Percentiles rank a stretch among this genome's conserved stretches.
phyloP scores from a whole-genome alignment of 192 early-diverging fungal genomes.

The Umbelopsis ramanniana region DNA sequence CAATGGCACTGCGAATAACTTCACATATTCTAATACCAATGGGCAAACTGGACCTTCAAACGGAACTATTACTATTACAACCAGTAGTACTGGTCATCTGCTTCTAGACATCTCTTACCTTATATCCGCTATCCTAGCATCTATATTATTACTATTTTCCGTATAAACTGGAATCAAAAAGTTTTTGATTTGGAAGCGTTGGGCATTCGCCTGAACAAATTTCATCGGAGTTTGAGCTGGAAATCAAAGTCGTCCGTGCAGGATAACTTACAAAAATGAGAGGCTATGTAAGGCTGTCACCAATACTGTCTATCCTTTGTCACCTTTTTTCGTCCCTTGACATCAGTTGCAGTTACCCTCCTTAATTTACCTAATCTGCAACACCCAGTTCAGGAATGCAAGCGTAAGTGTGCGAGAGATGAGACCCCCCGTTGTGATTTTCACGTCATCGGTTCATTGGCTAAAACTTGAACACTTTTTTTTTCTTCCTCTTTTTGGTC shows the following conservation, averaged over 20 bases:
- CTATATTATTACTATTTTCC: not conserved
- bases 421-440: not conserved
- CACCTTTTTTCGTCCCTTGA: not conserved
- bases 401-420: constrained; percentile 3
- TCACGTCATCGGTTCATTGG: constrained; percentile 8
- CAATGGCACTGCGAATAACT: constrained; percentile 26
- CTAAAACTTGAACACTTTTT: constrained; percentile 12
- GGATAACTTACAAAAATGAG: not conserved
- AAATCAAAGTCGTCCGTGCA: not conserved
- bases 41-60: constrained; percentile 2
- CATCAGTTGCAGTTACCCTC: not conserved
- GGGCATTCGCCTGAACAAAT: not conserved
- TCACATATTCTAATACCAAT: constrained; percentile 7
- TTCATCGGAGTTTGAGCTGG: constrained; percentile 13
- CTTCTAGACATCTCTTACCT: not conserved
- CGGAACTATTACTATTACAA: constrained; percentile 22
- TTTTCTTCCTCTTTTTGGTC: not conserved
- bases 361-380: not conserved
- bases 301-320: not conserved
- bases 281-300: not conserved
- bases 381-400: not conserved
- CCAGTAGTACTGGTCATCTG: not conserved
- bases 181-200: not conserved
- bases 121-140: not conserved
- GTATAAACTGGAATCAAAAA: not conserved